Evolutionary conservation across 2,329 filamentous ascomycete genomes (phyloP).

Genomic region (Alternaria sp.): DNA sequence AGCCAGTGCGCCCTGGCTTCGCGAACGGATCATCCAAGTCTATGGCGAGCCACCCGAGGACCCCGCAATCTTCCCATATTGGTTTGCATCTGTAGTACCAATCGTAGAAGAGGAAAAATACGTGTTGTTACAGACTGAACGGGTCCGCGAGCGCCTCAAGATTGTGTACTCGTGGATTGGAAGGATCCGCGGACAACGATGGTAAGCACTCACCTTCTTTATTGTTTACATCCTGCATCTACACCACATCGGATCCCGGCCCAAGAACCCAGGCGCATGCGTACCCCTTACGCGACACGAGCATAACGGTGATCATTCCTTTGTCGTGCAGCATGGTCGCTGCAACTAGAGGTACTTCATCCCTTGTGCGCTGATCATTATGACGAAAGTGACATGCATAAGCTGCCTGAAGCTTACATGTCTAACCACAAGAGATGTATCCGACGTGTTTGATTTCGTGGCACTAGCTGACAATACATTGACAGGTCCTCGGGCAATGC

Average conservation of each 20-base stretch:
- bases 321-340: slow-evolving; percentile 4
- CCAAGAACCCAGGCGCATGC: neutral
- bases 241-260: slow-evolving; percentile 11
- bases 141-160: slow-evolving; percentile 82
- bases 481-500: slow-evolving; percentile 42
- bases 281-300: slow-evolving; percentile 4
- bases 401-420: slow-evolving; percentile 3
- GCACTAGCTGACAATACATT: slow-evolving; percentile 16
- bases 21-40: slow-evolving; percentile 72
- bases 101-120: slow-evolving; percentile 83
- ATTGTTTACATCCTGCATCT: neutral
- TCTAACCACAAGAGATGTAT: neutral
- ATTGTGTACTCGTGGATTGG: slow-evolving; percentile 82
- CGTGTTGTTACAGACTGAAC: slow-evolving; percentile 73
- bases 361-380: slow-evolving; percentile 8
- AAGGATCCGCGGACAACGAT: slow-evolving; percentile 73
- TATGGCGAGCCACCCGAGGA: slow-evolving; percentile 82
- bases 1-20: slow-evolving; percentile 76
- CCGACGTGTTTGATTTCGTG: neutral
- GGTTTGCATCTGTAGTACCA: slow-evolving; percentile 85
- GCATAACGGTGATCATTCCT: slow-evolving; percentile 19
- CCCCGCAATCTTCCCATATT: slow-evolving; percentile 83
- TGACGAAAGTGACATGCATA: slow-evolving; percentile 17
- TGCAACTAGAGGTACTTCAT: slow-evolving; percentile 8
- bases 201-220: slow-evolving; percentile 62